Evolutionary conservation across 441 rosid genomes (phyloP).

Genomic region (Aleurites moluccanus): DNA sequence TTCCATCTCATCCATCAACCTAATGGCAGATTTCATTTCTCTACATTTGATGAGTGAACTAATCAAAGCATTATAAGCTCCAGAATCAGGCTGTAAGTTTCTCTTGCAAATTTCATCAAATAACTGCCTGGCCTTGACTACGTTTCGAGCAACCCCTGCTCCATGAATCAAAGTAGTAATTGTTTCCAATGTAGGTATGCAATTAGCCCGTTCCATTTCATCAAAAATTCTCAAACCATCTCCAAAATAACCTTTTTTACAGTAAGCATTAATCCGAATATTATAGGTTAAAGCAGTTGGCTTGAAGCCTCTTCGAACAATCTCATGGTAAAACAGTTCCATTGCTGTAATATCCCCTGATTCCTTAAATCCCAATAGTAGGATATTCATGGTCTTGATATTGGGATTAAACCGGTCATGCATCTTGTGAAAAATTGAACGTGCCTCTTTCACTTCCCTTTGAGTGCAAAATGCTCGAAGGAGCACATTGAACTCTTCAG

Average conservation of each 20-base stretch:
- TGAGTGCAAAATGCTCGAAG: constrained; percentile 65
- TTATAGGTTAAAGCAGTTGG: constrained; percentile 55
- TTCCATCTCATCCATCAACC: constrained; percentile 77
- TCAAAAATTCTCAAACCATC: constrained; percentile 71
- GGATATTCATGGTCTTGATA: constrained; percentile 71
- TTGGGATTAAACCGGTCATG: constrained; percentile 53
- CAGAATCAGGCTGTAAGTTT: constrained; percentile 53
- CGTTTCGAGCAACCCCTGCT: constrained; percentile 58
- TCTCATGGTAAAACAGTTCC: constrained; percentile 81
- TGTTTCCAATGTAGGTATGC: constrained; percentile 50
- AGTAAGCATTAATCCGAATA: constrained; percentile 72
- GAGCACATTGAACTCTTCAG: constrained; percentile 73
- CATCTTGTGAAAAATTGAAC: constrained; percentile 59
- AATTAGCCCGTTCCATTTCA: constrained; percentile 54
- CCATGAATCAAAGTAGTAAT: constrained; percentile 84
- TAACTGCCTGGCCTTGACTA: constrained; percentile 58
- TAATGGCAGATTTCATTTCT: constrained; percentile 52
- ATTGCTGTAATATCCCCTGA: constrained; percentile 66
- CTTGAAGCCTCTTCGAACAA: constrained; percentile 67
- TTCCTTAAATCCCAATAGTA: constrained; percentile 82
- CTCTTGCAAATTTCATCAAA: constrained; percentile 66
- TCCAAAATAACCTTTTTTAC: constrained; percentile 64
- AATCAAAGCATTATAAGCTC: constrained; percentile 78
- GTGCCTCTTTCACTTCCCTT: constrained; percentile 80
- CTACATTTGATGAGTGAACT: constrained; percentile 48